phyloP scores from a whole-genome alignment of 2,329 filamentous ascomycete species.

The Claviceps pusilla region DNA sequence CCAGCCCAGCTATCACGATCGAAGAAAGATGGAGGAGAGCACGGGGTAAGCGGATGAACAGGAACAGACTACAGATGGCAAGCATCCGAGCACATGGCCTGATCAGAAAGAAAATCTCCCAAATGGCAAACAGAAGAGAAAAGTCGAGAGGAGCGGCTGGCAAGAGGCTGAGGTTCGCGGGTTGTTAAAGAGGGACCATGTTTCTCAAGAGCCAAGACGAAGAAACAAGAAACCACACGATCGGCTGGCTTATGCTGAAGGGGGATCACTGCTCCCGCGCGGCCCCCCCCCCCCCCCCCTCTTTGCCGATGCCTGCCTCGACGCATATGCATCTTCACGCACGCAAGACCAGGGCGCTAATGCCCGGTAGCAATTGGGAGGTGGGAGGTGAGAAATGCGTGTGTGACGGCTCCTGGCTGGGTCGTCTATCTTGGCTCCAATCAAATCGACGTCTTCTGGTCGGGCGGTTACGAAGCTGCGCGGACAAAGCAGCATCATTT shows the following conservation, averaged over 20 bases:
- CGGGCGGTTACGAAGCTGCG: background rate
- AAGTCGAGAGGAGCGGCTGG: background rate
- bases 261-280: too few relatives aligned
- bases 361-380: background rate
- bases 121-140: background rate
- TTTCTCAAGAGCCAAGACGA: background rate
- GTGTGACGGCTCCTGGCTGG: background rate
- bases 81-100: background rate
- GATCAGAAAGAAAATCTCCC: background rate
- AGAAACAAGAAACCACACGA: too few relatives aligned
- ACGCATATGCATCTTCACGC: background rate
- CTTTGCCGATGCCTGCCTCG: background rate
- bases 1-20: conserved; percentile 1
- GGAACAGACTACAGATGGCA: background rate
- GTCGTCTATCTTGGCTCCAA: background rate
- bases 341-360: background rate
- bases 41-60: background rate
- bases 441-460: background rate
- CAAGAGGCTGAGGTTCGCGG: background rate
- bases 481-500: background rate
- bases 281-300: background rate
- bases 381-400: background rate
- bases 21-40: background rate
- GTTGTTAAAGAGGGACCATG: background rate
- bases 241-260: too few relatives aligned